phyloP scores from a whole-genome alignment of 805 yeast species.

The Saccharomyces cerevisiae region DNA sequence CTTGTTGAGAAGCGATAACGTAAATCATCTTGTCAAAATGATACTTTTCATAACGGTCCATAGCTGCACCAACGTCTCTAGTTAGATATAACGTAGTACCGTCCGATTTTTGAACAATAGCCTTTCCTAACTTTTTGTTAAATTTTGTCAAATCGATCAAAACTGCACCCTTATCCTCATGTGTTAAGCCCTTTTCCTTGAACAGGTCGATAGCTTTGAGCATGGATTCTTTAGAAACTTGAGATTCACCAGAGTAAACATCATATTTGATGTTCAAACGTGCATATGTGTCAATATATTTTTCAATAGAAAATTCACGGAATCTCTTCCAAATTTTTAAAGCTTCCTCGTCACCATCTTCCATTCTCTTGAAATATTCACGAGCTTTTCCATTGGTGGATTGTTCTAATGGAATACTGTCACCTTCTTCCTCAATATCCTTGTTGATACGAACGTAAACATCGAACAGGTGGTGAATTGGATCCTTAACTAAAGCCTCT shows the following conservation, averaged over 20 bases:
- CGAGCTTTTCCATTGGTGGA: conserved; percentile 77
- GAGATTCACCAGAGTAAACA: conserved; percentile 90
- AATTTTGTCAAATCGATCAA: conserved; percentile 75
- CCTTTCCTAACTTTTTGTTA: conserved; percentile 88
- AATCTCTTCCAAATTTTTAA: conserved; percentile 73
- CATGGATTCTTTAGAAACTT: conserved; percentile 71
- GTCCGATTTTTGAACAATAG: conserved; percentile 84
- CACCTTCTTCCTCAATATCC: conserved; percentile 54
- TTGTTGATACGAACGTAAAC: conserved; percentile 82
- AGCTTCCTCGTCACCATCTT: conserved; percentile 83
- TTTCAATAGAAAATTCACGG: conserved; percentile 79
- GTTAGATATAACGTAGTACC: conserved; percentile 91
- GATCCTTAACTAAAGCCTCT: conserved; percentile 59
- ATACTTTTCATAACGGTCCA: conserved; percentile 73
- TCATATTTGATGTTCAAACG: conserved; percentile 86
- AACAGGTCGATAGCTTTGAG: conserved; percentile 52
- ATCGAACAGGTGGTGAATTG: conserved; percentile 88
- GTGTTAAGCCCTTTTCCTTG: conserved; percentile 58
- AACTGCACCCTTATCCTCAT: conserved; percentile 84
- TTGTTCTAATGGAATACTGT: conserved; percentile 36
- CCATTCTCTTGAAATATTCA: conserved; percentile 81
- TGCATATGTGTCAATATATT: conserved; percentile 78
- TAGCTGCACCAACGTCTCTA: conserved; percentile 94
- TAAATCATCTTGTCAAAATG: conserved; percentile 92
- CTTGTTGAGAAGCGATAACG: conserved; percentile 94